Evolutionary conservation across 345 rosid species (phyloP).

Genomic region (Acer yangbiense): DNA sequence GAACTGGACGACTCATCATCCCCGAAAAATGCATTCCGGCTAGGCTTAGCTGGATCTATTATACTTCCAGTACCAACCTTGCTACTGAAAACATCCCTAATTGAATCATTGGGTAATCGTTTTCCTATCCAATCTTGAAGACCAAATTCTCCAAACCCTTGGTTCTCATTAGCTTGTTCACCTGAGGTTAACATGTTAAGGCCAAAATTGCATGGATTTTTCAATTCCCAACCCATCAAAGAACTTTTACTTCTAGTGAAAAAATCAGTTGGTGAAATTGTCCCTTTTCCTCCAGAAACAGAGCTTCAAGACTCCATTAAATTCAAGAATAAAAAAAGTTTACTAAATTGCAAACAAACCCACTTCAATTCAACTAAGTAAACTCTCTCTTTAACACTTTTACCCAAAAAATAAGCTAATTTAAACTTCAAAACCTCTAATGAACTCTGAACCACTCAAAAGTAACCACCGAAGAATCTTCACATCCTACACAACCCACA

Average conservation of each 20-base stretch:
- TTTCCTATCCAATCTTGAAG: constrained; percentile 34
- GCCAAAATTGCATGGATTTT: constrained; percentile 29
- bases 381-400: not conserved
- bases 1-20: constrained; percentile 42
- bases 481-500: not conserved
- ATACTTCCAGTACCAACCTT: constrained; percentile 28
- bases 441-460: not conserved
- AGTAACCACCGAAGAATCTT: constrained; percentile 14
- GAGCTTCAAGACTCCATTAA: constrained; percentile 58
- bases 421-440: constrained; percentile 10
- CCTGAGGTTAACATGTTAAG: constrained; percentile 31
- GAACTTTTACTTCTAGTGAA: constrained; percentile 32
- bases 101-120: constrained; percentile 26
- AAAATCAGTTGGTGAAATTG: constrained; percentile 35
- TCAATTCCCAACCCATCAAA: constrained; percentile 37
- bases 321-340: not conserved
- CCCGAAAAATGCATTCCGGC: constrained; percentile 26
- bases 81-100: constrained; percentile 28
- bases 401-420: not conserved
- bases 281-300: constrained; percentile 42
- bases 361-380: constrained; percentile 18
- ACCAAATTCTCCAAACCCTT: constrained; percentile 36
- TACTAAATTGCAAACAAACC: constrained; percentile 12
- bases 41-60: constrained; percentile 29
- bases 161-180: constrained; percentile 25